Evolutionary conservation across 1,284 basidiomycete genomes (phyloP).

Genomic region (Neotropicomus parvogracilis): DNA sequence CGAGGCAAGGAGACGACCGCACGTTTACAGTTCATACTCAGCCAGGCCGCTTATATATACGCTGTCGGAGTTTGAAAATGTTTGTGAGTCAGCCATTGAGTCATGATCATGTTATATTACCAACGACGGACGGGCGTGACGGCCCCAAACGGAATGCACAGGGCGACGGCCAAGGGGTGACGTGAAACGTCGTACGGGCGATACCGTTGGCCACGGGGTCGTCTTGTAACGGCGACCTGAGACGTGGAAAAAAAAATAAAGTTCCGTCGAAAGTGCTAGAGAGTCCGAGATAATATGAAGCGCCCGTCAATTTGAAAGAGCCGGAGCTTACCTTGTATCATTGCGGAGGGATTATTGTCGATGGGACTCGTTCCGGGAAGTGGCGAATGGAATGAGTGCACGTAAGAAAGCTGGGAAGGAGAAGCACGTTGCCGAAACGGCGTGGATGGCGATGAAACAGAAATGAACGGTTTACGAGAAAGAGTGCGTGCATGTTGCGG

Average conservation of each 20-base stretch:
- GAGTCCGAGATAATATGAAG: not conserved
- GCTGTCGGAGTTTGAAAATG: slow-evolving; percentile 20
- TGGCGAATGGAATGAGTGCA: not conserved
- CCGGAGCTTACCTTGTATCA: slow-evolving; percentile 14
- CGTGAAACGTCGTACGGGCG: not conserved
- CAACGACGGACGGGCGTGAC: not conserved
- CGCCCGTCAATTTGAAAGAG: slow-evolving; percentile 25
- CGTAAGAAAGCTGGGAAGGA: not conserved
- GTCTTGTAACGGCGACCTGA: not conserved
- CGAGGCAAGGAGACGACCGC: no score
- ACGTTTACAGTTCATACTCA: not conserved
- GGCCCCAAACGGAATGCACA: no score
- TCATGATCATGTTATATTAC: slow-evolving; percentile 5
- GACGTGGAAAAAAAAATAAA: slow-evolving; percentile 19
- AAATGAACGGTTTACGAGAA: slow-evolving; percentile 18
- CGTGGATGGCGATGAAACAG: slow-evolving; percentile 9
- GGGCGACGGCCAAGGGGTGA: no score
- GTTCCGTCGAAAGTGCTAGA: slow-evolving; percentile 12
- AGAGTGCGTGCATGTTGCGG: slow-evolving; percentile 19
- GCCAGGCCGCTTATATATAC: slow-evolving; percentile 15
- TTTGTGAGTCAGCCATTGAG: slow-evolving; percentile 1
- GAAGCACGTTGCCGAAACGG: slow-evolving; percentile 23
- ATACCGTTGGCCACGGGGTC: not conserved
- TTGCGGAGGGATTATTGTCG: not conserved
- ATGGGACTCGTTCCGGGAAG: not conserved